Conservation (phyloP, 2,329 filamentous ascomycete species). For the Daldinia sp. region DNA sequence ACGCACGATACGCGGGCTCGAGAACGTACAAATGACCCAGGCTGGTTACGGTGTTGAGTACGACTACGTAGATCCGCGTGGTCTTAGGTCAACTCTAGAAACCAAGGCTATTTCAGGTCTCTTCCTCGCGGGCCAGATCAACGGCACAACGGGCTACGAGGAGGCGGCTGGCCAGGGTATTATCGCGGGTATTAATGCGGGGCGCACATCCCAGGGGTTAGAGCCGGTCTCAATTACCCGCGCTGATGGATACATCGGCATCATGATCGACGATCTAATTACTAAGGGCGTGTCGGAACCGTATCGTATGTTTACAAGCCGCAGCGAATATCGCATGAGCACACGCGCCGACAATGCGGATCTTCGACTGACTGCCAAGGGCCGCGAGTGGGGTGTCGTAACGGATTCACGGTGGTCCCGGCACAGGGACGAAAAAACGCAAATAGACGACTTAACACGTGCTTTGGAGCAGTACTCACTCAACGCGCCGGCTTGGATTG, state of each 20-base stretch:
- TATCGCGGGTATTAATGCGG: constrained; percentile 92
- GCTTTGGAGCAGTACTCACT: constrained; percentile 67
- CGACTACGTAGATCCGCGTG: constrained; percentile 95
- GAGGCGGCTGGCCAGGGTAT: constrained; percentile 95
- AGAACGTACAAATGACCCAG: constrained; percentile 90
- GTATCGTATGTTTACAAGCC: constrained; percentile 97
- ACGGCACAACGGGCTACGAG: constrained; percentile 97
- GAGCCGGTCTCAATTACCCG: constrained; percentile 74
- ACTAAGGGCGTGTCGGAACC: constrained; percentile 97
- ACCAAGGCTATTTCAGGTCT: constrained; percentile 90
- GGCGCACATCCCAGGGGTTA: constrained; percentile 75
- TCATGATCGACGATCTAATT: constrained; percentile 98
- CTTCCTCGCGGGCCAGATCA: constrained; percentile 95
- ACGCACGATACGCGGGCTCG: constrained; percentile 86
- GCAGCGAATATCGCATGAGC: constrained; percentile 94
- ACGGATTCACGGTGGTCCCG: constrained; percentile 78
- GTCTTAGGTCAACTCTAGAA: constrained; percentile 86
- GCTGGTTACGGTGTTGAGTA: constrained; percentile 98
- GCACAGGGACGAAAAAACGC: constrained; percentile 70
- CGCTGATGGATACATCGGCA: constrained; percentile 93
- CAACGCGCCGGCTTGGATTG: constrained; percentile 71
- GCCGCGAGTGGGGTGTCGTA: constrained; percentile 79
- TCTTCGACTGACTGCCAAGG: constrained; percentile 80
- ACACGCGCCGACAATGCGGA: constrained; percentile 95
- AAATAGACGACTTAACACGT: constrained; percentile 72